Percentiles rank a stretch among this genome's conserved stretches.
phyloP scores from a whole-genome alignment of 768 basidiomycete species.

The Austroboletus eburneus region DNA sequence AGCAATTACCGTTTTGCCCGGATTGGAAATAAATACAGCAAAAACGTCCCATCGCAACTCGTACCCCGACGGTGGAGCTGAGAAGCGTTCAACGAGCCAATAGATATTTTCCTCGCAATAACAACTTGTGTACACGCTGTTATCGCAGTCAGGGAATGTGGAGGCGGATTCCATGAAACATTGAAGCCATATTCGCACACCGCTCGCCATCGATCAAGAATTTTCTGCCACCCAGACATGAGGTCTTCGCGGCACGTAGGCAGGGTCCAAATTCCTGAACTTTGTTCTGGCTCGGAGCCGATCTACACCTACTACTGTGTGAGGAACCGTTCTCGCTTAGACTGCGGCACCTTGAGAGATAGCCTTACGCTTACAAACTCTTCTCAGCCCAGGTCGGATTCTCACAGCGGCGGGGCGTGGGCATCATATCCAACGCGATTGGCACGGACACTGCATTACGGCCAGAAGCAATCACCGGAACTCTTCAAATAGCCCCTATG shows the following conservation, averaged over 20 bases:
- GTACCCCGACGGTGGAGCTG: slow-evolving; percentile 23
- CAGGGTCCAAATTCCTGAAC: slow-evolving; percentile 3
- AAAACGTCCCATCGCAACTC: slow-evolving; percentile 44
- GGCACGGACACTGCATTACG: not conserved
- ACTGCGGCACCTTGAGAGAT: slow-evolving; percentile 3
- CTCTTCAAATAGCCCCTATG: not conserved
- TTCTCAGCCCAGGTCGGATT: not conserved
- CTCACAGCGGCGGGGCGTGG: slow-evolving; percentile 1
- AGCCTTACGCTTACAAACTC: slow-evolving; percentile 1
- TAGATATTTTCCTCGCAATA: slow-evolving; percentile 79
- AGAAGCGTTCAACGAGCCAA: slow-evolving; percentile 46
- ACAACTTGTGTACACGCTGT: slow-evolving; percentile 49
- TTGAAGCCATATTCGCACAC: slow-evolving; percentile 16
- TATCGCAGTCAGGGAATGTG: slow-evolving; percentile 18
- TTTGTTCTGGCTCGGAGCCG: slow-evolving; percentile 10
- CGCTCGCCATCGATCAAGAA: slow-evolving; percentile 5
- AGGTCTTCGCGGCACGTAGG: not conserved
- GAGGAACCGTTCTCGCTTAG: not conserved
- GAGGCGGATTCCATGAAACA: slow-evolving; percentile 10
- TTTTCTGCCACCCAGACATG: not conserved
- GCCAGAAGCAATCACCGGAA: slow-evolving; percentile 3
- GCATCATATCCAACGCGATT: not conserved
- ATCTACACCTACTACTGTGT: not conserved
- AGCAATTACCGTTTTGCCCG: slow-evolving; percentile 48
- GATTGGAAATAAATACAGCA: slow-evolving; percentile 65